Conservation (phyloP, 2,329 filamentous ascomycete genomes). For the Colletotrichum sp. region DNA sequence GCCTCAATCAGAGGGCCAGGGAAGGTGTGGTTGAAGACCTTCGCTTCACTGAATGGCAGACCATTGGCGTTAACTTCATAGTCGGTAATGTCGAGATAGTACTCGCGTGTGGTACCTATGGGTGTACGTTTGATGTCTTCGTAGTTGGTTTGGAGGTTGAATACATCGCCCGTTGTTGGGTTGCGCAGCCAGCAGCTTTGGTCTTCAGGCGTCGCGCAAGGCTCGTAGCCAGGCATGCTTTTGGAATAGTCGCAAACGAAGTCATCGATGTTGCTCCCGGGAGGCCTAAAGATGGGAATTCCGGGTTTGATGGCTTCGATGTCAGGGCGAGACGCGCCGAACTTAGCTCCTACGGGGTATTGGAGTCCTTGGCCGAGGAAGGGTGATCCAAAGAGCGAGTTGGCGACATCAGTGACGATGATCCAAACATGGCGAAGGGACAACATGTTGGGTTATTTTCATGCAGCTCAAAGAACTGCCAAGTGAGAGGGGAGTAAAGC, state of each 20-base stretch:
- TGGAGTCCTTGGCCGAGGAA: fast-evolving
- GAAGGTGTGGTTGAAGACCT: background rate
- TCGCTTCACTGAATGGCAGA: background rate
- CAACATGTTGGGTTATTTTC: background rate
- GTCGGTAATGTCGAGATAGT: background rate
- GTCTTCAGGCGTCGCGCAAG: fast-evolving
- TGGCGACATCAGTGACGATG: background rate
- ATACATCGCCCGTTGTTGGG: too few species aligned
- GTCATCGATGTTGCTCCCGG: background rate
- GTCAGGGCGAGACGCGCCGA: background rate
- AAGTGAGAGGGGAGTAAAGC: background rate
- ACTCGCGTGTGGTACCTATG: background rate
- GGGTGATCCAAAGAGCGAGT: background rate
- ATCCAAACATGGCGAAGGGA: background rate
- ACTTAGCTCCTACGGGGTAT: background rate
- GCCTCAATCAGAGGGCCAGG: background rate
- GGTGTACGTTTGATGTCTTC: too few species aligned
- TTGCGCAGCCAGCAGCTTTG: background rate
- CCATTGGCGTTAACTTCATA: background rate
- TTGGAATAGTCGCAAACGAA: background rate
- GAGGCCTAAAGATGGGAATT: background rate
- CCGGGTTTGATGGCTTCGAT: fast-evolving
- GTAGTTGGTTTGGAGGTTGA: too few species aligned
- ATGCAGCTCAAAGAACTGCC: background rate
- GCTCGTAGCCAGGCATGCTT: background rate